Conservation (phyloP, 2,329 filamentous ascomycete genomes). For the Aspergillus amoenus region DNA sequence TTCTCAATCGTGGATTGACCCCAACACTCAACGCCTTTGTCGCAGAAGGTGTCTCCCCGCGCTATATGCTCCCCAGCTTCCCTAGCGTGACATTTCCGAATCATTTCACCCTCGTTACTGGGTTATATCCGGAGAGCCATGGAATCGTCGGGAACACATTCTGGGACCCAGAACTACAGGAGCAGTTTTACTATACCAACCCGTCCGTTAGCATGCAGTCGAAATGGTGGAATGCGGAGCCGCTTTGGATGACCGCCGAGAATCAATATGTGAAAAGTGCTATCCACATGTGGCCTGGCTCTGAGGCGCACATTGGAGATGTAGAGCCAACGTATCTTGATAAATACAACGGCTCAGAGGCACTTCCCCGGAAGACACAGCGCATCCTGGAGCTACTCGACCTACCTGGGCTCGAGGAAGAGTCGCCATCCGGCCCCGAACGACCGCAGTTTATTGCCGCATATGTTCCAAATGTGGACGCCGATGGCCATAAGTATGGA, state of each 20-base stretch:
- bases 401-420: slow-evolving; percentile 68
- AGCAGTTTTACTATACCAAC: slow-evolving; percentile 87
- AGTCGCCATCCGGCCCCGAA: slow-evolving; percentile 51
- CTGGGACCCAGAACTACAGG: slow-evolving; percentile 75
- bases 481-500: slow-evolving; percentile 81
- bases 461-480: slow-evolving; percentile 91
- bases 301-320: slow-evolving; percentile 78
- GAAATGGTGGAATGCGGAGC: slow-evolving; percentile 95
- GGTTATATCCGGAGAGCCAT: slow-evolving; percentile 87
- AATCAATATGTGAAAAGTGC: slow-evolving; percentile 73
- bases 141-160: slow-evolving; percentile 93
- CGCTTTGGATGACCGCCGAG: slow-evolving; percentile 92
- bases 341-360: slow-evolving; percentile 76
- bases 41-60: slow-evolving; percentile 79
- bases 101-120: slow-evolving; percentile 90
- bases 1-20: slow-evolving; percentile 78
- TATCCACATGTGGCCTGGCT: slow-evolving; percentile 98
- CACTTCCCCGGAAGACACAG: slow-evolving; percentile 71
- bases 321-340: slow-evolving; percentile 79
- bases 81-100: slow-evolving; percentile 97
- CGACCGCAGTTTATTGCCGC: slow-evolving; percentile 89
- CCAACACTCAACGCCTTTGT: slow-evolving; percentile 78
- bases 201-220: slow-evolving; percentile 71
- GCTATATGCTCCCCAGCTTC: slow-evolving; percentile 92
- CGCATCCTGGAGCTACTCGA: slow-evolving; percentile 83